Conservation (phyloP, 345 rosid species). For the Raphanus sativus region DNA sequence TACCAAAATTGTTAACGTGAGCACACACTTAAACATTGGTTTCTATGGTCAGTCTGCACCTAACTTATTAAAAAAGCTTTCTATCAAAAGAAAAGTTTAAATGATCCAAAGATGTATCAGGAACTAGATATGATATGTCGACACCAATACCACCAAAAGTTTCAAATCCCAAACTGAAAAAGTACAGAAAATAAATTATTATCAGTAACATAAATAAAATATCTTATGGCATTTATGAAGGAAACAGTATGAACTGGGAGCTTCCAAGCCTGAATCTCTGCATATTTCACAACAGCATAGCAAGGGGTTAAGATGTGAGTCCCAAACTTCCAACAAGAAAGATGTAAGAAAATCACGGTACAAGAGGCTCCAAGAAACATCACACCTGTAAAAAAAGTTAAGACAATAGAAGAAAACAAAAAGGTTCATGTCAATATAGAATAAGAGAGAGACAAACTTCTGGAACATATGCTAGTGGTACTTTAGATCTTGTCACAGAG, state of each 20-base stretch:
- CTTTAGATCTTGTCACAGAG: neutral
- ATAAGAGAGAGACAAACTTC: slow-evolving; percentile 18
- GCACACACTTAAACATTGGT: neutral
- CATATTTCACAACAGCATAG: slow-evolving; percentile 97
- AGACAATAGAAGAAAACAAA: slow-evolving; percentile 53
- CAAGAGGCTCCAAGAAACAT: slow-evolving; percentile 91
- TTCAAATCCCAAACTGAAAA: slow-evolving; percentile 1
- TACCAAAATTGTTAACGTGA: slow-evolving; percentile 4
- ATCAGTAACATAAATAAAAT: slow-evolving; percentile 35
- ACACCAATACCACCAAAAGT: slow-evolving; percentile 28
- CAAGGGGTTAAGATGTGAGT: slow-evolving; percentile 98
- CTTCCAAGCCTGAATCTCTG: slow-evolving; percentile 67
- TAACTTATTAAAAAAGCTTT: neutral
- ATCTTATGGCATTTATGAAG: slow-evolving; percentile 29
- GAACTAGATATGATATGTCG: slow-evolving; percentile 3
- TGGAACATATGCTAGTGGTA: neutral
- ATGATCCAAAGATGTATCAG: neutral
- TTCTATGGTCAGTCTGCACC: neutral
- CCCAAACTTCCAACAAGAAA: slow-evolving; percentile 99
- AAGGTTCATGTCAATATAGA: slow-evolving; percentile 45
- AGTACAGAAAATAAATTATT: slow-evolving; percentile 32
- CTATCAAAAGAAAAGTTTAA: neutral
- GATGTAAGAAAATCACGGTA: slow-evolving; percentile 94
- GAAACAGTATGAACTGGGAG: slow-evolving; percentile 40
- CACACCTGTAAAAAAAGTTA: slow-evolving; percentile 64